phyloP scores from a whole-genome alignment of 768 basidiomycete genomes.

The Podaxis pistillaris region DNA sequence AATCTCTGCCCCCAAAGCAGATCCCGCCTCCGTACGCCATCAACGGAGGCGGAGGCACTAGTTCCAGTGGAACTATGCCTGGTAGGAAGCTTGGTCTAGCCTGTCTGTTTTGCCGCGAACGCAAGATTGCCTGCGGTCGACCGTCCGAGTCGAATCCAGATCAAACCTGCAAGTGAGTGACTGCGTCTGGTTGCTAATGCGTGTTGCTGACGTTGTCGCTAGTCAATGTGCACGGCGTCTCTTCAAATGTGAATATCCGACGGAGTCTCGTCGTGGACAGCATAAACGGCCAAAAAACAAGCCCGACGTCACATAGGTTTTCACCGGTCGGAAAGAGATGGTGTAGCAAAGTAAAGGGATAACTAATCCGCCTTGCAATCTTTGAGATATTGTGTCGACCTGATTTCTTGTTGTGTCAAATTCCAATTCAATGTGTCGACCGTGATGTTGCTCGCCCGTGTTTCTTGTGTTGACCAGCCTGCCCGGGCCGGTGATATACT shows the following conservation, averaged over 20 bases:
- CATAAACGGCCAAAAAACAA: slow-evolving; percentile 11
- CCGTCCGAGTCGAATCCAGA: slow-evolving; percentile 11
- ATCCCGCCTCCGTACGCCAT: slow-evolving; percentile 4
- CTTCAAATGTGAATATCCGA: slow-evolving; percentile 14
- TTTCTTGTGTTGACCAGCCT: too few relatives aligned
- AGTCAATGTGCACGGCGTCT: slow-evolving; percentile 13
- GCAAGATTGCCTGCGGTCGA: slow-evolving; percentile 17
- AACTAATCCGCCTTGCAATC: too few relatives aligned
- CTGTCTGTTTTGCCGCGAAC: slow-evolving; percentile 16
- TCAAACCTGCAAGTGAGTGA: slow-evolving; percentile 13
- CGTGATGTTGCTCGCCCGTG: too few relatives aligned
- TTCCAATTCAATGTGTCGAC: too few relatives aligned
- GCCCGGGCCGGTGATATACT: too few relatives aligned
- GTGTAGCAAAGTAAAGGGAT: not conserved
- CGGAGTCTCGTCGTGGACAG: slow-evolving; percentile 9
- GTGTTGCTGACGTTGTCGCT: not conserved
- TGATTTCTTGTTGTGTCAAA: too few relatives aligned
- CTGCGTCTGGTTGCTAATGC: too few relatives aligned
- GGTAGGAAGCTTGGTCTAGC: slow-evolving; percentile 12
- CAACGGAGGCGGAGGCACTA: not conserved
- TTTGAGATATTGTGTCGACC: too few relatives aligned
- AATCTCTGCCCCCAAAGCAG: not conserved
- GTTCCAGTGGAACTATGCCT: not conserved
- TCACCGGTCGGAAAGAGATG: not conserved
- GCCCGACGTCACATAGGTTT: not conserved